Conservation (phyloP, 2,329 filamentous ascomycete genomes). For the Trichoderma sp. region DNA sequence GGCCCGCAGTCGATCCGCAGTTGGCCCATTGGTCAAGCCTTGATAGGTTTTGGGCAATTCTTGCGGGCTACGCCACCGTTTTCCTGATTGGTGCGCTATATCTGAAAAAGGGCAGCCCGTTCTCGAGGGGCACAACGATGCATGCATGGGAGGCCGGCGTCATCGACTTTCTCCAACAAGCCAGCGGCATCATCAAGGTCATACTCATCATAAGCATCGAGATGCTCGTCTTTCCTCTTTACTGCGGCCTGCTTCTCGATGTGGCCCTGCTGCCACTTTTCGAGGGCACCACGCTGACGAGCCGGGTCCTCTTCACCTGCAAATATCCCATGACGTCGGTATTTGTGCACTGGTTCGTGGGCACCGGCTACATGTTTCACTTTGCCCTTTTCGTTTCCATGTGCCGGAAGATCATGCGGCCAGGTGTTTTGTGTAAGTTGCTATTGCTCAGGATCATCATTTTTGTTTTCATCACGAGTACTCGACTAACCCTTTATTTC, state of each 20-base stretch:
- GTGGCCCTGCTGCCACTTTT: slow-evolving; percentile 86
- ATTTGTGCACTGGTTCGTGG: slow-evolving; percentile 98
- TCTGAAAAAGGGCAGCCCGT: slow-evolving; percentile 66
- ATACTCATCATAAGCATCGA: slow-evolving; percentile 98
- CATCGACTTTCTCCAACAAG: slow-evolving; percentile 83
- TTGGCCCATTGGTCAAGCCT: slow-evolving; percentile 65
- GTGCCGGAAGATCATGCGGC: slow-evolving; percentile 97
- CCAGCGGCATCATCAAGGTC: slow-evolving; percentile 95
- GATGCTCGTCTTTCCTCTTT: slow-evolving; percentile 95
- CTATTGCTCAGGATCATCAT: not conserved
- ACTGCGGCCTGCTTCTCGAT: slow-evolving; percentile 89
- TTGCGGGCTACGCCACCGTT: slow-evolving; percentile 77
- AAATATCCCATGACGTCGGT: slow-evolving; percentile 82
- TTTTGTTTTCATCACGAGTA: not conserved
- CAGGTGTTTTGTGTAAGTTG: slow-evolving; percentile 80
- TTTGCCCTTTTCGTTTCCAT: slow-evolving; percentile 98
- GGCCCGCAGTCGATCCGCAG: slow-evolving; percentile 47
- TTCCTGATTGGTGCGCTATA: slow-evolving; percentile 75
- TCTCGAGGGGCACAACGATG: slow-evolving; percentile 56
- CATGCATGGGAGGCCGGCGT: slow-evolving; percentile 71
- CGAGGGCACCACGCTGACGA: slow-evolving; percentile 71
- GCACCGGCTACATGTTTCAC: slow-evolving; percentile 99
- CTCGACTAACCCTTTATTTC: not conserved
- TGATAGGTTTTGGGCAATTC: slow-evolving; percentile 67
- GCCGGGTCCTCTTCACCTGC: slow-evolving; percentile 73